phyloP scores from a whole-genome alignment of 257 asterid species.

The Solanum corneliomulleri region DNA sequence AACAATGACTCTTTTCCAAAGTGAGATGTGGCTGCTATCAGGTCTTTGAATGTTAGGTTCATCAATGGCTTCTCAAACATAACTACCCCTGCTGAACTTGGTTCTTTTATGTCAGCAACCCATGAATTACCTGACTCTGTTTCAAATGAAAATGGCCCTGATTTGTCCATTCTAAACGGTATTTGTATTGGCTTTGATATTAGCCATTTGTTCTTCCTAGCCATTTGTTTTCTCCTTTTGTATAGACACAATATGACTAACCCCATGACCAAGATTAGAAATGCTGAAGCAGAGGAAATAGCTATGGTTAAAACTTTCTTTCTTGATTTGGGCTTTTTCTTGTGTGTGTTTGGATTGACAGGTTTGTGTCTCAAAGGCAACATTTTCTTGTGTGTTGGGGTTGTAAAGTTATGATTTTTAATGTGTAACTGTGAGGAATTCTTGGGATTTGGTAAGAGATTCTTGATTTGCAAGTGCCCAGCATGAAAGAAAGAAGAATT shows the following conservation, averaged over 20 bases:
- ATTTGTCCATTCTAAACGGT: constrained; percentile 58
- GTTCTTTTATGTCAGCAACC: constrained; percentile 85
- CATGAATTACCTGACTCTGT: constrained; percentile 93
- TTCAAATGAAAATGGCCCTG: constrained; percentile 89
- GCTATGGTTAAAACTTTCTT: constrained; percentile 15
- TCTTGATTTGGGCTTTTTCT: constrained; percentile 16
- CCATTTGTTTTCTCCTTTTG: constrained; percentile 32
- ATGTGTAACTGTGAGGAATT: constrained; percentile 18
- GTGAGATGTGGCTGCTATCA: constrained; percentile 78
- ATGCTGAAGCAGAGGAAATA: constrained; percentile 21
- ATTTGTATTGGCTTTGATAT: constrained; percentile 66
- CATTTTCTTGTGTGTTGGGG: constrained; percentile 12
- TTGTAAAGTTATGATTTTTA: constrained; percentile 14
- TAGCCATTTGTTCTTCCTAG: constrained; percentile 60
- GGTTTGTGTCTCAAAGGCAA: constrained; percentile 14
- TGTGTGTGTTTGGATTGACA: background rate
- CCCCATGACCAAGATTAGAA: constrained; percentile 6
- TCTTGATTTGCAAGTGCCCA: constrained; percentile 13
- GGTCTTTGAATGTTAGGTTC: constrained; percentile 87
- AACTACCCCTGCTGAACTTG: constrained; percentile 75
- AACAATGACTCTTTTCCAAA: constrained; percentile 85
- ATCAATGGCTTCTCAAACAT: constrained; percentile 96
- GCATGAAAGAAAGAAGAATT: constrained; percentile 49
- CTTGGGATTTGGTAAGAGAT: background rate
- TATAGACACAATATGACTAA: constrained; percentile 13